These are phyloP conservation scores for Fusarium albosuccineum DNA, from an alignment of 2,329 filamentous ascomycete species.

Conservation along the genomic window DNA sequence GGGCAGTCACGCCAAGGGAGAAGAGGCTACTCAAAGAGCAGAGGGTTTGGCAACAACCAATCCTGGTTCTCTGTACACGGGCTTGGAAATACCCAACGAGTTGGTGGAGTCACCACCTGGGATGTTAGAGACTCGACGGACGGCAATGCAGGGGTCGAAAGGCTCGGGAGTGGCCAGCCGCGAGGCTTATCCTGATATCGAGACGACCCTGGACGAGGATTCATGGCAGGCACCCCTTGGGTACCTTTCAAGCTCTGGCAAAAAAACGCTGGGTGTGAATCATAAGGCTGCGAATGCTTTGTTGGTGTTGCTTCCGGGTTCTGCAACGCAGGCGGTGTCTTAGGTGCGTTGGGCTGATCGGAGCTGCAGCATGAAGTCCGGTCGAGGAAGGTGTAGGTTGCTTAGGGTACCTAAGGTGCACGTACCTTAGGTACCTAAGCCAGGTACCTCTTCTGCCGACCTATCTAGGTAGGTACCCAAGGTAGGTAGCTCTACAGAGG, in stretches of 20 bases:
- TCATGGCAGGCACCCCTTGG: background rate
- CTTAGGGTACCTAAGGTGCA: background rate
- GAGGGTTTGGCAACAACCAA: background rate
- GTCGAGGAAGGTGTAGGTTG: background rate
- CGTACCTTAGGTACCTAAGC: background rate
- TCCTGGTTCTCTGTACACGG: conserved; percentile 14
- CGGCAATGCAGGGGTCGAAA: conserved; percentile 26
- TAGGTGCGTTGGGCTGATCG: conserved; percentile 17
- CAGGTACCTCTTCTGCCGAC: background rate
- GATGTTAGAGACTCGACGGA: conserved; percentile 19
- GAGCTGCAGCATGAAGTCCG: conserved; percentile 4
- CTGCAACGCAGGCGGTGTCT: conserved; percentile 24
- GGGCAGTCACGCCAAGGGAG: background rate
- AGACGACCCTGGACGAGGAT: background rate
- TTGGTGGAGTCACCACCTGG: conserved; percentile 19
- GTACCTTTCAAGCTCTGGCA: conserved; percentile 2
- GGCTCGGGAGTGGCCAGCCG: conserved; percentile 6
- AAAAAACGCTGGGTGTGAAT: background rate
- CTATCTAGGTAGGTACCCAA: background rate
- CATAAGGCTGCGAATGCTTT: conserved; percentile 1
- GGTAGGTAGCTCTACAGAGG: background rate
- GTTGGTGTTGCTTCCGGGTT: conserved; percentile 9
- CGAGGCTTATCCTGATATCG: background rate
- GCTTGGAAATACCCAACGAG: conserved; percentile 17
- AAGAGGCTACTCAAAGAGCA: background rate